A percentile compares a stretch with the other conserved stretches of the same genome.
Evolutionary conservation across 192 early-diverging fungal species (phyloP).

Genomic region (Rhizoclosmatium globosum): DNA sequence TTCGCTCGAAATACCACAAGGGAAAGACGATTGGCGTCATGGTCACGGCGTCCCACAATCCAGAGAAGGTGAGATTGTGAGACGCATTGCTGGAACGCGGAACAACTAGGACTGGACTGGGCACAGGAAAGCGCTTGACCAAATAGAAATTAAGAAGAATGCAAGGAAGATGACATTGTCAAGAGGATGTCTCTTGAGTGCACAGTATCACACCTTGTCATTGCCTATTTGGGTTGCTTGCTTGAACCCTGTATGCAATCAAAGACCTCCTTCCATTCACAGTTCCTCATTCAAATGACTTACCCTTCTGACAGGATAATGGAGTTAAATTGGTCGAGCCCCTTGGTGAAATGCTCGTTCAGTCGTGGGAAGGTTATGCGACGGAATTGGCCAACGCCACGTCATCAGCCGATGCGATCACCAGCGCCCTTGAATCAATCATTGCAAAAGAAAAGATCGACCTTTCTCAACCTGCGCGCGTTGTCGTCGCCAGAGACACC

Average conservation of each 20-base stretch:
- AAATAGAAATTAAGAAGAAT: no score
- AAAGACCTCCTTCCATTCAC: neutral
- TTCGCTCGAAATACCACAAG: conserved; percentile 88
- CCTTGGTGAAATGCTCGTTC: conserved; percentile 97
- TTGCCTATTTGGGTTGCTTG: neutral
- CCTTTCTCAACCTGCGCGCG: conserved; percentile 56
- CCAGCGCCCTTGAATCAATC: conserved; percentile 70
- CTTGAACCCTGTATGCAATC: neutral
- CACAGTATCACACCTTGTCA: neutral
- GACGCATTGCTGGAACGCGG: neutral
- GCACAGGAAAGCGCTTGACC: no score
- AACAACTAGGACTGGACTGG: no score
- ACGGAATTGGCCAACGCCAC: conserved; percentile 88
- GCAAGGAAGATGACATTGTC: no score
- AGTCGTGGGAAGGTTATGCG: conserved; percentile 94
- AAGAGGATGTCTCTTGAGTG: neutral
- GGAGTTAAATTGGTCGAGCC: conserved; percentile 99
- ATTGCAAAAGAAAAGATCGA: conserved; percentile 75
- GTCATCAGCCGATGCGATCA: conserved; percentile 64
- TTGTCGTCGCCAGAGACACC: conserved; percentile 93
- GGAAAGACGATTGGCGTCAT: conserved; percentile 93
- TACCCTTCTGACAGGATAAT: conserved; percentile 75
- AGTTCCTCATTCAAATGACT: neutral
- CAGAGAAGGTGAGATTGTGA: conserved; percentile 67
- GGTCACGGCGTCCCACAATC: conserved; percentile 99